Percentiles rank a stretch among this genome's conserved stretches.
Conservation (phyloP, 1,139 yeast species). For the Kodamaea suecica region DNA sequence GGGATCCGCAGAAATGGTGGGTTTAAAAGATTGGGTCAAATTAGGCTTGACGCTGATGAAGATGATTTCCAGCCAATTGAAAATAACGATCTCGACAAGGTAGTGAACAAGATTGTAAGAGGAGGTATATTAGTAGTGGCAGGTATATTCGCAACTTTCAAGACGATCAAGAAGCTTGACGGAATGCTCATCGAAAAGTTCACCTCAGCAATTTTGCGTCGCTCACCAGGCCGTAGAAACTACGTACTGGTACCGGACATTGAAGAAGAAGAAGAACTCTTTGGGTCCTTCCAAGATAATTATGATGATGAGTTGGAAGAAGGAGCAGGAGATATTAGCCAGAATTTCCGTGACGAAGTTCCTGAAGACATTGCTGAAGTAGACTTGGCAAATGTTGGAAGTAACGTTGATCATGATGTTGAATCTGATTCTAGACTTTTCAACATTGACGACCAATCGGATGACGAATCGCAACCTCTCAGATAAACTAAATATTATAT, state of each 20-base stretch:
- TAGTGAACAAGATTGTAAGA: conserved; percentile 58
- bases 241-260: conserved; percentile 44
- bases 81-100: conserved; percentile 59
- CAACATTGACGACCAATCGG: conserved; percentile 38
- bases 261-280: conserved; percentile 47
- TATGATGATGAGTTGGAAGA: conserved; percentile 48
- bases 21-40: conserved; percentile 78
- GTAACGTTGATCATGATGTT: conserved; percentile 8
- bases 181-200: conserved; percentile 33
- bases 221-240: conserved; percentile 41
- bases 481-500: conserved; percentile 4
- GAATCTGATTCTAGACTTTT: conserved; percentile 34
- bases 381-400: conserved; percentile 6
- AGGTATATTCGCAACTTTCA: conserved; percentile 39
- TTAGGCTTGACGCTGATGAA: conserved; percentile 66
- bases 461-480: conserved; percentile 20
- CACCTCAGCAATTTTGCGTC: conserved; percentile 35
- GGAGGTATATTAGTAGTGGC: conserved; percentile 58
- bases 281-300: conserved; percentile 46
- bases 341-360: conserved; percentile 12
- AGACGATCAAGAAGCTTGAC: conserved; percentile 37
- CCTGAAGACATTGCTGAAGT: conserved; percentile 5
- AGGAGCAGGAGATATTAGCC: conserved; percentile 17
- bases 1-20: conserved; percentile 83
- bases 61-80: conserved; percentile 64